phyloP scores from a whole-genome alignment of 2,329 filamentous ascomycete species.

The Dactylellina haptotyla region DNA sequence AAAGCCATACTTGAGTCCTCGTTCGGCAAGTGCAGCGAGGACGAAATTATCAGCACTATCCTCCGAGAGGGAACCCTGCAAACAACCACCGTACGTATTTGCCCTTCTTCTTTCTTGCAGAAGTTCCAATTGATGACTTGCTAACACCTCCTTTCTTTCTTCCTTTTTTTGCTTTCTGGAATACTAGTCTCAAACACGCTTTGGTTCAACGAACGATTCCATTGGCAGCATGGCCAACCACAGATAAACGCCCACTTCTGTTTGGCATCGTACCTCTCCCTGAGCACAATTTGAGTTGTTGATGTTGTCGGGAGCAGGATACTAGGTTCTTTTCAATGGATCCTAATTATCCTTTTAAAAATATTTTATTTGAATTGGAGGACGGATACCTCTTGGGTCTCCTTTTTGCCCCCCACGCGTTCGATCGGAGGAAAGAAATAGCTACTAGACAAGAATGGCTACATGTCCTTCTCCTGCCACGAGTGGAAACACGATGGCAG shows the following conservation, averaged over 20 bases:
- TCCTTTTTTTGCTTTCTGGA: background rate
- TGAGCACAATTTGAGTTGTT: background rate
- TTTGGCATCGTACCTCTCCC: background rate
- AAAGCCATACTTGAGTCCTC: conserved; percentile 36
- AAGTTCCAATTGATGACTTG: too few species aligned
- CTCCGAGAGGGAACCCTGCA: conserved; percentile 37
- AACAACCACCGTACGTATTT: conserved; percentile 19
- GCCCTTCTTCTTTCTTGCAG: background rate
- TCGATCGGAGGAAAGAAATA: too few species aligned
- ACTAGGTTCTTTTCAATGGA: too few species aligned
- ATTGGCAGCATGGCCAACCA: conserved; percentile 41
- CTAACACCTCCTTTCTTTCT: too few species aligned
- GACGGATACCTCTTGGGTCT: too few species aligned
- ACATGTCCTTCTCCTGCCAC: too few species aligned
- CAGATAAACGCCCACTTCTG: conserved; percentile 25
- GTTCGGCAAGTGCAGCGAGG: conserved; percentile 30
- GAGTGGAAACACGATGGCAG: too few species aligned
- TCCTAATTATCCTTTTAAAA: too few species aligned
- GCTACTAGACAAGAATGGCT: too few species aligned
- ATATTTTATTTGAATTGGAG: too few species aligned
- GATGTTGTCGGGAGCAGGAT: too few species aligned
- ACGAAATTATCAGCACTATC: conserved; percentile 40
- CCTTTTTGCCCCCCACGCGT: too few species aligned
- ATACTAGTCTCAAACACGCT: conserved; percentile 14
- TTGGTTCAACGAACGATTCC: conserved; percentile 44